These are phyloP conservation scores for Mycena rebaudengoi DNA, from an alignment of 768 basidiomycete species.

Conservation along the genomic window DNA sequence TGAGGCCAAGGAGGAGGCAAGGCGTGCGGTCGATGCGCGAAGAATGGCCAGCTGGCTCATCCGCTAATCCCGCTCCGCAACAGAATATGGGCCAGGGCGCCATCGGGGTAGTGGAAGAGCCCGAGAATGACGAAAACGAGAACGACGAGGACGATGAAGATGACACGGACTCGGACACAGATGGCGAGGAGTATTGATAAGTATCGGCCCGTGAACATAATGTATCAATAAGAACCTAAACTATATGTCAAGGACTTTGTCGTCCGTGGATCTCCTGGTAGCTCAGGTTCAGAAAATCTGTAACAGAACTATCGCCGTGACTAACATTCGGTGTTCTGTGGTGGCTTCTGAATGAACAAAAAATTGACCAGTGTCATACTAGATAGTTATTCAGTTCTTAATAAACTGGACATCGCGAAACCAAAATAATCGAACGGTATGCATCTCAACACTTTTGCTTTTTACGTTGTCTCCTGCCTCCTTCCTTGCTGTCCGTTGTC, in stretches of 20 bases:
- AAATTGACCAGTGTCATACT: too few species aligned
- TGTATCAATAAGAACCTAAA: too few species aligned
- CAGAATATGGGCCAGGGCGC: constrained; percentile 47
- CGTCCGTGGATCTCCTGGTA: too few species aligned
- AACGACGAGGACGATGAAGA: constrained; percentile 54
- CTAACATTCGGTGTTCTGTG: too few species aligned
- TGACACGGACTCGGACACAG: constrained; percentile 46
- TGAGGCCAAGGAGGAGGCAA: constrained; percentile 77
- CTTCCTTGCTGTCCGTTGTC: neutral
- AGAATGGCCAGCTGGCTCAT: constrained; percentile 84
- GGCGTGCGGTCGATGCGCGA: constrained; percentile 75
- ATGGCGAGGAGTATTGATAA: constrained; percentile 40
- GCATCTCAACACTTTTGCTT: constrained; percentile 18
- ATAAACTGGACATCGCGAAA: too few species aligned
- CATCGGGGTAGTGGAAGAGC: constrained; percentile 56
- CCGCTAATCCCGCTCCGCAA: constrained; percentile 56
- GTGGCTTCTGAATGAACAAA: too few species aligned
- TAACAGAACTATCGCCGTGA: too few species aligned
- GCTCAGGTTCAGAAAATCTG: too few species aligned
- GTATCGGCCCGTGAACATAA: too few species aligned
- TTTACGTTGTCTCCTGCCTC: constrained; percentile 9
- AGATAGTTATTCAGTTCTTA: too few species aligned
- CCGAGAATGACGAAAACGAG: constrained; percentile 59
- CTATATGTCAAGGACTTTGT: too few species aligned
- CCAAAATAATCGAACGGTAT: too few species aligned